Base-by-base conservation (phyloP, 306 rosid genomes). In the Astragalus glycyphyllos region DNA sequence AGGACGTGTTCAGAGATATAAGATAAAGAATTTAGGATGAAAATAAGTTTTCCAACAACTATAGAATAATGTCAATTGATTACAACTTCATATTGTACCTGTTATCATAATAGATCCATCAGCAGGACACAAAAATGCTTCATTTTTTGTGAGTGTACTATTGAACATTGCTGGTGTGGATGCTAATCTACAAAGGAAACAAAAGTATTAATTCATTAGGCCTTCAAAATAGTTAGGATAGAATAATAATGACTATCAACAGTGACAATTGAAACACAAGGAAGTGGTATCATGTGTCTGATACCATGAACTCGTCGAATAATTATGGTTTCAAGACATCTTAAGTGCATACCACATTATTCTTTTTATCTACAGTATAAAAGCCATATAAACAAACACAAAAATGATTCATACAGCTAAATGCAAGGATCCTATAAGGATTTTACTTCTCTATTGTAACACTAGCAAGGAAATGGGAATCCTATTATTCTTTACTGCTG, bases 81-180 rank as follows among this genome's bases (percentile, higher is more conserved):
- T 65, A 76, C 47, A 65, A 51, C 54, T 38, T 68, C 29, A 42
- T 62, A 58, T 61, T 44, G n/a, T 80, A 89, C 98, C 98, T 76
- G 97, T 94, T 80, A 94, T 89, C 97, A 90, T 89, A 55, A 89
- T 90, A 71, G 98, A 85, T 31, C 98, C 97, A 59, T 94, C 95
- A 51, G 58, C 92, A 50, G 96, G 98, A 83, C 98, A 86, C 38
- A 83, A 77, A 48, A 80, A 64, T 45, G 73, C 73, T 50, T 84
- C 91, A 80, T 84, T 84, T 73, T 86, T 84, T 3, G 97, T 83
- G 53, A 94, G 69, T 74, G 98, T 84, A 82, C 98, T 86, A 77
- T 90, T 94, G 75, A 94, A 94, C 98, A 90, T 89, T 69, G 98
- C 96, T 73, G 96, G 98, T 37, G 96, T 94, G 69, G 98, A 94